A percentile compares a stretch with the other conserved stretches of the same genome.
Conservation (phyloP, 441 rosid genomes). For the Oxalis stricta region DNA sequence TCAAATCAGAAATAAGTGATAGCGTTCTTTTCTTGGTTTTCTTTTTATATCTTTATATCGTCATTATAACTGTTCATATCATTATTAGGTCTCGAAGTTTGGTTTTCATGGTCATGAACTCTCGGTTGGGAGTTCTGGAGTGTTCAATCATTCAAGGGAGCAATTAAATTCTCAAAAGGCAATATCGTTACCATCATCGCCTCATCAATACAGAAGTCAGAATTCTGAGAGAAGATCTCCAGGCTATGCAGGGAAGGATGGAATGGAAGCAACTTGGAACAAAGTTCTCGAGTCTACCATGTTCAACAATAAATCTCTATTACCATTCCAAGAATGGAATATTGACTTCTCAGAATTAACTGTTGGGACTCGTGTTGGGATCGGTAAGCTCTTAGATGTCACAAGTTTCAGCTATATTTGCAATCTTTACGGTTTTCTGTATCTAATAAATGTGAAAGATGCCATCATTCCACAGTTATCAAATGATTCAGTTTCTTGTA, state of each 20-base stretch:
- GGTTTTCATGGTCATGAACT: conserved; percentile 40
- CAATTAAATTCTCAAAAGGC: conserved; percentile 75
- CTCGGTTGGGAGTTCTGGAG: conserved; percentile 54
- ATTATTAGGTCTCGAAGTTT: conserved; percentile 43
- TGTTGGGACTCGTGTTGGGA: conserved; percentile 96
- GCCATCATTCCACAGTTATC: no score
- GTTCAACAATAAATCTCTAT: conserved; percentile 63
- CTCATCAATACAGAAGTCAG: conserved; percentile 68
- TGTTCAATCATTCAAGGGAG: conserved; percentile 36
- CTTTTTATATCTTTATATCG: conserved; percentile 2
- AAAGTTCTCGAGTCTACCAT: conserved; percentile 82
- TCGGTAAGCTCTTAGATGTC: conserved; percentile 42
- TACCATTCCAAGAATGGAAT: conserved; percentile 88
- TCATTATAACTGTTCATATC: conserved; percentile 6
- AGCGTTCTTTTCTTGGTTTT: conserved; percentile 1
- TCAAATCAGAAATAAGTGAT: neutral
- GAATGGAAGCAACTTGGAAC: conserved; percentile 60
- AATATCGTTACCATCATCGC: conserved; percentile 89
- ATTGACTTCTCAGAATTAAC: conserved; percentile 88
- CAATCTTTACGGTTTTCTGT: no score
- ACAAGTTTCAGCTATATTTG: neutral
- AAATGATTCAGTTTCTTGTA: no score
- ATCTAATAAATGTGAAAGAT: no score
- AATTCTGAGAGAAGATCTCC: conserved; percentile 40
- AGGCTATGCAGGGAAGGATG: conserved; percentile 30